Evolutionary conservation across 2,329 filamentous ascomycete species (phyloP), one percentile per base, ranked within the genome.

Genomic region (Colletotrichum sp.): DNA sequence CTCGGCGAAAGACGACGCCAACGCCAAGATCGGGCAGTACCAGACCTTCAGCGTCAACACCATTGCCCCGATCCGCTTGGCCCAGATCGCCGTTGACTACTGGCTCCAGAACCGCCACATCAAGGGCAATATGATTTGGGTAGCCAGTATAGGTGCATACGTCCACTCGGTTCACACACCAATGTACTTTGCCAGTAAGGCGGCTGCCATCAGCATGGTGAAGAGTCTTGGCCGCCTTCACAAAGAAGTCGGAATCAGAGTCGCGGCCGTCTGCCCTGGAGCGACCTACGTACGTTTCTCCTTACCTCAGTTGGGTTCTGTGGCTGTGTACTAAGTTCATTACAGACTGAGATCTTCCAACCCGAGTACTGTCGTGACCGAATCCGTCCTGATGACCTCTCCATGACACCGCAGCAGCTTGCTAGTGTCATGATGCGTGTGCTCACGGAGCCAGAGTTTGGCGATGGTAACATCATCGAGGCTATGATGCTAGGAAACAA

Each of bases 91-190:
- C 0, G 66, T 83, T 13, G 77, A 80, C 52, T 81, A 82, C 65
- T 85, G 82, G 82, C 71, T 80, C 15, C 68, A 80, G 57, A 77
- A 82, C 52, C 72, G 72, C 15, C 2, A 52, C 16, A 66, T 80
- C 8, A 13, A 79, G 12, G 96, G 79, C 2, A 81, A 83, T 16
- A 15, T 84, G 0, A 55, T 84, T 3, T 80, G 78, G 61, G 55
- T 85, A 1, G 77, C 79, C 1, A 82, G 80, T n/a, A 28, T 84
- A 39, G 80, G 78, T 0, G 82, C 72, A 1, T 83, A 84, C 12
- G n/a, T 83, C 8, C 80, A 81, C 52, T 77, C 77, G 2, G 34
- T 84, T 8, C 76, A 79, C 12, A 80, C 82, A 0, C 83, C 82
- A 0, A 61, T 84, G 39, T 83, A 84, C 76, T 80, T 79, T 34